Base-by-base conservation (phyloP, 345 rosid species). In the Nephelium lappaceum region DNA sequence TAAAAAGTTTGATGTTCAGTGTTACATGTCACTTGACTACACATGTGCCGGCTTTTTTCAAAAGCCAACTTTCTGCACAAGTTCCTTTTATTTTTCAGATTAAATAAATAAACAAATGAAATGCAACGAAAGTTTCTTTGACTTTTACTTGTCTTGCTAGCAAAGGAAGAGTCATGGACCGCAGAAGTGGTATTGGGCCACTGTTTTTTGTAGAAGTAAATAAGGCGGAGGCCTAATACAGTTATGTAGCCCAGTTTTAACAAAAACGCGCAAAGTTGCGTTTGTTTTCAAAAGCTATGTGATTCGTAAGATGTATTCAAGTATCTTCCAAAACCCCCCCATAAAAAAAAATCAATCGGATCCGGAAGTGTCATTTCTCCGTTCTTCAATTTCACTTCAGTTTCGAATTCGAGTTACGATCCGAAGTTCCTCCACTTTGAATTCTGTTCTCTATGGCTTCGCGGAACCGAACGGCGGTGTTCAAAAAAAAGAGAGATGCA, bases 401-500 rank as follows among this genome's bases (percentile, higher is more conserved):
- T 2, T 24, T 18, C 21, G 18, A 65, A 25, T 41, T 60, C 25
- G 11, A 36, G 43, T 67, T 38, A 42, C 23, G 31, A 11, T 73
- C 39, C 53, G 6, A 45, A 4, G 14, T 15, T 55, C 24, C 9
- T 68, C 10, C 58, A 16, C 3, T 27, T 66, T 38, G 6, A 24
- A 47, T 64, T 68, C 21, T 5, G 15, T 11, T 58, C 23, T 43
- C 61, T 19, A 84, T 89, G 92, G 92, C 91, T 76, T 82, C 93
- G 86, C 83, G 93, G 83, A 91, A 88, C 27, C 83, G 87, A 27
- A 91, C 92, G 73, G 71, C 69, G 75, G 68, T 84, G 72, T 91
- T 83, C 82, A 66, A 77, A 66, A 88, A 87, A 75, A 87, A 91
- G 69, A 85, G 91, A 69, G 95, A 89, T 68, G 89, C 92, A 67